Percentiles rank a stretch among this genome's conserved stretches.
Conservation (phyloP, 768 basidiomycete species). For the Mrakia blollopis region DNA sequence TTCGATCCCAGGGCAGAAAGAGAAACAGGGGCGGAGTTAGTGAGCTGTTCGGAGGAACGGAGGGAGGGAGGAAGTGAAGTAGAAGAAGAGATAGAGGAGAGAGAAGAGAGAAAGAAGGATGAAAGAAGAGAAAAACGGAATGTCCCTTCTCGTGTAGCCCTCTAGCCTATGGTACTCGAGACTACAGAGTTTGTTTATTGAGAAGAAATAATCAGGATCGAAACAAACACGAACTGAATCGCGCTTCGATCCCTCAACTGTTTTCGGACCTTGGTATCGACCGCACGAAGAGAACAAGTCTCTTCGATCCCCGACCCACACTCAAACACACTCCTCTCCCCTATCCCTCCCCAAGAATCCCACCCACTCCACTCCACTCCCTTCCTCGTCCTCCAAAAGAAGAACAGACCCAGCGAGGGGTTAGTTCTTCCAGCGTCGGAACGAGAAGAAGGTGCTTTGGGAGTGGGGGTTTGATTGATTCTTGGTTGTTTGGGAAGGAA, state of each 20-base stretch:
- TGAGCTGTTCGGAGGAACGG: neutral
- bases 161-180: constrained; percentile 66
- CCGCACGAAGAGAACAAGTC: constrained; percentile 50
- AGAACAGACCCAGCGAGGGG: constrained; percentile 14
- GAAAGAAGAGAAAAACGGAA: constrained; percentile 35
- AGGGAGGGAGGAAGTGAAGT: constrained; percentile 18
- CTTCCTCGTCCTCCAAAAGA: neutral
- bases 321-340: neutral
- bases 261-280: constrained; percentile 97
- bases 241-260: constrained; percentile 40
- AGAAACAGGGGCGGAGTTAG: constrained; percentile 47
- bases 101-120: neutral
- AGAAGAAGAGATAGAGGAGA: constrained; percentile 29
- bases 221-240: too few species aligned
- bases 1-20: neutral
- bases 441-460: too few species aligned
- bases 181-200: constrained; percentile 75
- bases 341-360: neutral
- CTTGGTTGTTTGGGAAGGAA: neutral
- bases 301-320: constrained; percentile 3
- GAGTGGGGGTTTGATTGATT: neutral
- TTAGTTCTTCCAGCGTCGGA: neutral
- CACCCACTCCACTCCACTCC: neutral
- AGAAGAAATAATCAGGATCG: neutral
- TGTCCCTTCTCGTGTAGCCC: constrained; percentile 86